Base-by-base conservation (phyloP, 2,329 filamentous ascomycete species). In the Calonectria pauciramosa region DNA sequence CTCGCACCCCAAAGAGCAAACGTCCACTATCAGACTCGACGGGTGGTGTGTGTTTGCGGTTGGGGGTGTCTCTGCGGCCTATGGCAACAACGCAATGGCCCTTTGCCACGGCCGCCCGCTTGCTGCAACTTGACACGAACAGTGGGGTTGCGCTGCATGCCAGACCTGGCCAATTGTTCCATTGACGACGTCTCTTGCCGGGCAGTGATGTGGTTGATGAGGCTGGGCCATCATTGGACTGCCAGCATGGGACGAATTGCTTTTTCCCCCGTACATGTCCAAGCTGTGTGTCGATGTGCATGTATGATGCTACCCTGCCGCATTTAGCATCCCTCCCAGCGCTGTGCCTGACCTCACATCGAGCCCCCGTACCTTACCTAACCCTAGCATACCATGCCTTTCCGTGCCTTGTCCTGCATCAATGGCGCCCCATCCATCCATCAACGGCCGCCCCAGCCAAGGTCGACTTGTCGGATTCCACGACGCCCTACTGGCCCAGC, bases 71-170 rank as follows among this genome's bases (percentile, higher is more conserved):
- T 34, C 44, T 52, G 26, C 47, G 30, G 60, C 69, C 60, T 71
- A 71, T 71, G 49, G 26, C 69, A 41, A 34, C 36, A 36, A 41
- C 69, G 69, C 60, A 30, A 67, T 38, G 51, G 49, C 44, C 63
- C 54, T 54, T 60, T 54, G 44, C 52, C 70, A 72, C 64, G 64
- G 70, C 44, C 70, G 47, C 49, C 64, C 64, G 51, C 69, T 75
- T 64, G 11, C 36, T 64, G 38, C 59, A 64, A 44, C 36, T 64
- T 70, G 69, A 69, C 73, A 75, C 60, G 73, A 75, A 75, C 73
- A 75, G 73, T 75, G 73, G 73, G 73, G 65, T 69, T 49, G 54
- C 65, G 26, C 38, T 51, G 66, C 73, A 75, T 66, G 70, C 64
- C 54, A 66, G 65, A 30, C 59, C 56, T 47, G 68, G 64, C 72